phyloP scores from a whole-genome alignment of 2,329 filamentous ascomycete species.

The Pseudogymnoascus pannorum region DNA sequence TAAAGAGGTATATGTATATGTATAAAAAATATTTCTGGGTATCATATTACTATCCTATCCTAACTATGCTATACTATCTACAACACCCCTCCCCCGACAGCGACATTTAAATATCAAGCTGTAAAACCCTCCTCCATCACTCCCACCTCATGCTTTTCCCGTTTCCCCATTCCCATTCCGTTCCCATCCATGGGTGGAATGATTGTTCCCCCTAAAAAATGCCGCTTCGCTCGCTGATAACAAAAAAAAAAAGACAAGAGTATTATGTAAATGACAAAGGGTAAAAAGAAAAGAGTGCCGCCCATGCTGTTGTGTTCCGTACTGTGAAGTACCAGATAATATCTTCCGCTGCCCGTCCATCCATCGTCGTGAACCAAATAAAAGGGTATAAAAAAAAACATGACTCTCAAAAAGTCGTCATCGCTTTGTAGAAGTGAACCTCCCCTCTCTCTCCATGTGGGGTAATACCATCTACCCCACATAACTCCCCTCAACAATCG shows the following conservation, averaged over 20 bases:
- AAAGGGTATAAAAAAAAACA: background rate
- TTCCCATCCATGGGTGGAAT: no score
- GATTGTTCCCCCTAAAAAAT: no score
- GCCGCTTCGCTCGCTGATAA: background rate
- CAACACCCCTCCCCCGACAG: background rate
- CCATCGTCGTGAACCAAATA: background rate
- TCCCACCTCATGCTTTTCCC: background rate
- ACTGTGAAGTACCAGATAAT: background rate
- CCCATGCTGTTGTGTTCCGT: background rate
- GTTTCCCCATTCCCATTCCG: background rate
- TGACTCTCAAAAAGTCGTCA: background rate
- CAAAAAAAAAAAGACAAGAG: no score
- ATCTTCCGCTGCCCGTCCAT: background rate
- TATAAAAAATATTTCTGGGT: background rate
- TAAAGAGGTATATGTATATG: no score
- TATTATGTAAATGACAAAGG: background rate
- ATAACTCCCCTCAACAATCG: conserved; percentile 7
- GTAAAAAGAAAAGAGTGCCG: background rate
- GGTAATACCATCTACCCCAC: background rate
- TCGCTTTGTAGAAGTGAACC: background rate
- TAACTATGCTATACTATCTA: background rate
- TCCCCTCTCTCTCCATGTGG: no score
- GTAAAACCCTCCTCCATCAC: background rate
- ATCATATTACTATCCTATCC: background rate
- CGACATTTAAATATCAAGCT: background rate